A percentile compares a stretch with the other conserved stretches of the same genome.
Evolutionary conservation across 208 protist species (phyloP).

Genomic region (Acanthamoeba triangularis): DNA sequence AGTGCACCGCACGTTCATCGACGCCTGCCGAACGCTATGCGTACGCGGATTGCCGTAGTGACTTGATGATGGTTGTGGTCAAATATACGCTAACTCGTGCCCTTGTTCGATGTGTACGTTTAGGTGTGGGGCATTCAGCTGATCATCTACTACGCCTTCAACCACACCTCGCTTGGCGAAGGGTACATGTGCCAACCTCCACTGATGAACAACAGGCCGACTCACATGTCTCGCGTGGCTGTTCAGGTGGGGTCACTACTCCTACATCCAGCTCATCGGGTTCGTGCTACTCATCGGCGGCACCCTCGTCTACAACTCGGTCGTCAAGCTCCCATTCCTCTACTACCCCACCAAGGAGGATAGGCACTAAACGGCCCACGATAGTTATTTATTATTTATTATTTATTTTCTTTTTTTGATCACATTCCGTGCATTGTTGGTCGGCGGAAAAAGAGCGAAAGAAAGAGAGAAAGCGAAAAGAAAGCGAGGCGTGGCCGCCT

Average conservation of each 20-base stretch:
- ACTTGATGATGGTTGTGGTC: not conserved
- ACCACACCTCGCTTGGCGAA: slow-evolving; percentile 47
- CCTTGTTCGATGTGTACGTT: not conserved
- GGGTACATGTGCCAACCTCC: not conserved
- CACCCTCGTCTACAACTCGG: slow-evolving; percentile 72
- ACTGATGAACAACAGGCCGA: not conserved
- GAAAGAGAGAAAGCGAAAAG: slow-evolving; percentile 2
- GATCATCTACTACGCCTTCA: slow-evolving; percentile 51
- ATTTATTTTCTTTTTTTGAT: not conserved
- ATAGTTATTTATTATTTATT: not conserved
- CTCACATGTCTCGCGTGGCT: not conserved
- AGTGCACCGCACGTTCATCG: slow-evolving; percentile 76
- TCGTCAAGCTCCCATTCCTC: slow-evolving; percentile 69
- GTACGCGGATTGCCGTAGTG: not conserved
- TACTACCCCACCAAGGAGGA: slow-evolving; percentile 63
- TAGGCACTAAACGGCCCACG: not conserved
- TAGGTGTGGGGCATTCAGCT: slow-evolving; percentile 30
- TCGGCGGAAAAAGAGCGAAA: not conserved
- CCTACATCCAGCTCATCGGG: slow-evolving; percentile 50
- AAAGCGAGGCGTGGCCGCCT: not conserved
- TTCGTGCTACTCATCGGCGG: slow-evolving; percentile 49
- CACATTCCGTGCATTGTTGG: too few species aligned
- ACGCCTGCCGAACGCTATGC: slow-evolving; percentile 58
- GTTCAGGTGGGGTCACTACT: slow-evolving; percentile 40
- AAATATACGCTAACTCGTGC: not conserved